Conservation (phyloP, 306 rosid genomes). For the Pachyrhizus erosus region DNA sequence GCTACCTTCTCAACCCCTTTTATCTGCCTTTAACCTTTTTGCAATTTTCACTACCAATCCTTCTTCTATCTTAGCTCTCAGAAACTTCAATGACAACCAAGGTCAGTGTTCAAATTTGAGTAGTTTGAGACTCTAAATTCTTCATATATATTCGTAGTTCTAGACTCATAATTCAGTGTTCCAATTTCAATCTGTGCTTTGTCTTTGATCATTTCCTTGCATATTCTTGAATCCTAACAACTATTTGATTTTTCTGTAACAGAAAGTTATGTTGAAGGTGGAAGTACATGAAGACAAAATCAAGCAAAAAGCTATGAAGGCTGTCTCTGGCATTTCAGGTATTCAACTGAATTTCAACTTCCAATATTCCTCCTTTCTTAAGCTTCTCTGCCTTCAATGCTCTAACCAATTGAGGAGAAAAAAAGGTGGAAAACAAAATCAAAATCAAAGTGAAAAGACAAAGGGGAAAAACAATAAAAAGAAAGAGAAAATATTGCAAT, state of each 20-base stretch:
- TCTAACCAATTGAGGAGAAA: not conserved
- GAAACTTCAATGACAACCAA: conserved; percentile 40
- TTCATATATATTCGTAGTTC: not conserved
- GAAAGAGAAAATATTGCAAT: not conserved
- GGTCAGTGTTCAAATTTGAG: conserved; percentile 38
- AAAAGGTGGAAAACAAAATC: not conserved
- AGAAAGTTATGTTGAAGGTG: conserved; percentile 67
- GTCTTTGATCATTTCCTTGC: not conserved
- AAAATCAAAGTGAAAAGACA: not conserved
- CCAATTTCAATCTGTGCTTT: not conserved
- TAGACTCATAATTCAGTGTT: not conserved
- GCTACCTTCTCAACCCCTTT: not conserved
- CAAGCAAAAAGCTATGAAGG: conserved; percentile 62
- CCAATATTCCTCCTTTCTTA: not conserved
- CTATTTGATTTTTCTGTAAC: conserved; percentile 28
- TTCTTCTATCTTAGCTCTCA: not conserved
- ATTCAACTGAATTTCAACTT: not conserved
- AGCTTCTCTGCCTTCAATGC: not conserved
- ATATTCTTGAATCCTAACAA: not conserved
- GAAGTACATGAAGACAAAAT: conserved; percentile 51
- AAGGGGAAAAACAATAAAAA: not conserved
- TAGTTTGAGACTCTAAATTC: not conserved
- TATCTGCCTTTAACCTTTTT: not conserved
- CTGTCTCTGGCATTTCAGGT: conserved; percentile 71
- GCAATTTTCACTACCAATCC: not conserved